Evolutionary conservation across 345 rosid species (phyloP), one percentile per base, ranked within the genome.

Genomic region (Abelmoschus esculentus): DNA sequence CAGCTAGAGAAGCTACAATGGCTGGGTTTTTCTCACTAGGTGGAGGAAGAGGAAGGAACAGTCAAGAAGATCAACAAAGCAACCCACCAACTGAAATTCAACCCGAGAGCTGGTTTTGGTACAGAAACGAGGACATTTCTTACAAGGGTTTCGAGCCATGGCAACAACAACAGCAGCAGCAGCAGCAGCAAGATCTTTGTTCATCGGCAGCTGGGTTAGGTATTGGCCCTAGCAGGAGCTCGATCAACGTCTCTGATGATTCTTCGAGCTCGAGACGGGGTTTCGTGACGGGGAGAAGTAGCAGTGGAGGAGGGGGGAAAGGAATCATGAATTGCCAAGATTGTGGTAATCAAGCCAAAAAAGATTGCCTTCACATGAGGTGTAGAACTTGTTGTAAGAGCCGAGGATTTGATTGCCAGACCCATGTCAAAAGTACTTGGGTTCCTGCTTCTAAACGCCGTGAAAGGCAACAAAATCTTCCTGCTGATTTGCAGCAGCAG

Each of bases 271-370:
- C 84, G 49, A 80, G 84, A 80, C 82, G 85, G 73, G 83, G 73
- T 42, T 70, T 75, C 36, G 70, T 22, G 26, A 22, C 26, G 26
- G 26, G 26, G 26, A 22, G 26, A 22, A 22, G 69, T 38, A 70
- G 80, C 4, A 75, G 80, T 15, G 74, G 68, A 28, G 69, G 63
- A 36, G 80, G 76, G 3, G 34, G 36, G 6, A 13, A 13, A 32
- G 79, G 76, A 8, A 72, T 76, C 42, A 76, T 77, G 28, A 88
- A 88, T 77, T 90, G 96, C 79, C 88, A 87, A 56, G 96, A 90
- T 70, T 90, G 96, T 69, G 96, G 96, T 32, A 90, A 90, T 80
- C 96, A 90, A 80, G 93, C 96, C 11, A 90, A 90, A 82, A 90
- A 90, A 75, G 96, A 85, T 38, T 90, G 96, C 70, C n/a, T 65